Conservation (phyloP, 139 green algal species). For the Diplosphaera chodatii region DNA sequence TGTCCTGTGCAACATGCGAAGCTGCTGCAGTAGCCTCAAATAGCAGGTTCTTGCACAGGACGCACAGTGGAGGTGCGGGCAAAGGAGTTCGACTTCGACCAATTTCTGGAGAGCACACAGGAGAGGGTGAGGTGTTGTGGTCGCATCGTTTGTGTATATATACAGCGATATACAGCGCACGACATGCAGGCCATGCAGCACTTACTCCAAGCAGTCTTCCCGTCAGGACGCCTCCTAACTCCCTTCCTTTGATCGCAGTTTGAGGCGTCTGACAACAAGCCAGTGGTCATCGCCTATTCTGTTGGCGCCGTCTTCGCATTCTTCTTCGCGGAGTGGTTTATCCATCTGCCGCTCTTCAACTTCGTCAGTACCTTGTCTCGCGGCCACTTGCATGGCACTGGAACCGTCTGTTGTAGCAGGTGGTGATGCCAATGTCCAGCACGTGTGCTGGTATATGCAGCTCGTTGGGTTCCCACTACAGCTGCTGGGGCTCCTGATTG, state of each 20-base stretch:
- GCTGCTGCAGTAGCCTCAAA: no score
- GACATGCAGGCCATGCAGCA: no score
- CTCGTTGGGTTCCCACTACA: slow-evolving; percentile 59
- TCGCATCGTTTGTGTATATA: no score
- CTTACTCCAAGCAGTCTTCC: no score
- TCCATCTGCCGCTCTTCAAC: slow-evolving; percentile 62
- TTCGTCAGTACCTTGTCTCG: slow-evolving; percentile 42
- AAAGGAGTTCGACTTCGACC: not conserved
- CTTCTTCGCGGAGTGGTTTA: slow-evolving; percentile 54
- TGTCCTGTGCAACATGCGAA: no score
- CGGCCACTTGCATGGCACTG: no score
- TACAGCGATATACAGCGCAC: no score
- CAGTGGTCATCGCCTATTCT: slow-evolving; percentile 39
- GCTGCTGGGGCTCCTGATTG: slow-evolving; percentile 44
- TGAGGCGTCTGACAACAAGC: slow-evolving; percentile 55
- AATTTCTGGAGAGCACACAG: not conserved
- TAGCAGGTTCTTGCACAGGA: not conserved
- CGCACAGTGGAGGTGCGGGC: not conserved
- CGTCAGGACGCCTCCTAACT: no score
- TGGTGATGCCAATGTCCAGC: not conserved
- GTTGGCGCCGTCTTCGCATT: slow-evolving; percentile 39
- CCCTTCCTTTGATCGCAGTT: no score
- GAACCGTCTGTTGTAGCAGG: no score
- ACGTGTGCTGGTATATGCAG: slow-evolving; percentile 4
- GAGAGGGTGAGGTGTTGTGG: no score